These are phyloP conservation scores for Ehretia macrophylla DNA, from an alignment of 257 asterid species.

Conservation along the genomic window DNA sequence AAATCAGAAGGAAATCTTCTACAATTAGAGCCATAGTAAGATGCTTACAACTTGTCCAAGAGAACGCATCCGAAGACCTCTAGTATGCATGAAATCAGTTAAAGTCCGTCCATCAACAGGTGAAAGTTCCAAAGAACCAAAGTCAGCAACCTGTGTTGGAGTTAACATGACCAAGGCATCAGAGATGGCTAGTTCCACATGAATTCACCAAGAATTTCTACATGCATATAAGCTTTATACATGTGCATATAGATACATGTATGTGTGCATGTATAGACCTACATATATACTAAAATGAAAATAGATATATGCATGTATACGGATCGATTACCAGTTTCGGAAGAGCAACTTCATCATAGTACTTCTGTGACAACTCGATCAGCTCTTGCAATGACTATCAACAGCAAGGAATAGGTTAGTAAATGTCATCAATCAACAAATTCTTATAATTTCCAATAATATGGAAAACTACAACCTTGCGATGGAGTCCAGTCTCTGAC, in stretches of 20 bases:
- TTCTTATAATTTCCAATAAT: constrained; percentile 1
- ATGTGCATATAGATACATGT: too few relatives aligned
- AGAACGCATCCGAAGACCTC: constrained; percentile 98
- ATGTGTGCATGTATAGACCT: neutral
- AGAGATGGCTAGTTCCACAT: neutral
- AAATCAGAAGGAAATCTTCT: too few relatives aligned
- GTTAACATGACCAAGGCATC: constrained; percentile 16
- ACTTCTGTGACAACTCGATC: constrained; percentile 31
- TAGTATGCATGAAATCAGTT: constrained; percentile 98
- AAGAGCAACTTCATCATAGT: constrained; percentile 33
- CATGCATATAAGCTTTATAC: neutral
- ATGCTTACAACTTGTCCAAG: constrained; percentile 94
- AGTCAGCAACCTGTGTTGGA: constrained; percentile 84
- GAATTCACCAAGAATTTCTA: too few relatives aligned
- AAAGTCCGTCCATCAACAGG: constrained; percentile 97
- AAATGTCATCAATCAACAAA: constrained; percentile 13
- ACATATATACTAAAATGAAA: too few relatives aligned
- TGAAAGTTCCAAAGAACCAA: constrained; percentile 97
- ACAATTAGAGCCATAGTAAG: neutral
- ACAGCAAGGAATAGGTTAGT: constrained; percentile 29
- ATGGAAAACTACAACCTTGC: constrained; percentile 48
- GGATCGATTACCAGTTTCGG: constrained; percentile 76
- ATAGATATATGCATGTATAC: neutral
- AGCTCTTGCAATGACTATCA: constrained; percentile 78
- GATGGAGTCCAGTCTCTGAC: constrained; percentile 88